Evolutionary conservation across 129 eudicot species (phyloP).

Genomic region (Mikania micrantha): DNA sequence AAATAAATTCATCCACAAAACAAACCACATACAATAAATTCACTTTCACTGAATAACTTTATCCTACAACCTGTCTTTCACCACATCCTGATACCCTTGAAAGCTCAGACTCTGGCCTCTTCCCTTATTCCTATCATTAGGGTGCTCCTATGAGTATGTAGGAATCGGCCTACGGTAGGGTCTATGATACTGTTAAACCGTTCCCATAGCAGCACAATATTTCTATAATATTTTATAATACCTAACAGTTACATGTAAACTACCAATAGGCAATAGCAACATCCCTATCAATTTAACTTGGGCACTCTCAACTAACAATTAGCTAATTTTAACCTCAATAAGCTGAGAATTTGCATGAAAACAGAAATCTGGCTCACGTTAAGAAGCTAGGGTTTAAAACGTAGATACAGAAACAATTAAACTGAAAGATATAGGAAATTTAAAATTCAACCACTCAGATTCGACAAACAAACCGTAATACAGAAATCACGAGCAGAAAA

Average conservation of each 20-base stretch:
- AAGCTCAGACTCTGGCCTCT: too few relatives aligned
- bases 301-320: not conserved
- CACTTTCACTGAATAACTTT: too few relatives aligned
- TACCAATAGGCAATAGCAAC: not conserved
- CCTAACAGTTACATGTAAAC: not conserved
- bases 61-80: too few relatives aligned
- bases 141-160: too few relatives aligned
- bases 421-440: not conserved
- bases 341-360: not conserved
- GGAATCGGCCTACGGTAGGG: too few relatives aligned
- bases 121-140: too few relatives aligned
- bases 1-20: too few relatives aligned
- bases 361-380: not conserved
- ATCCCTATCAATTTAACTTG: constrained; percentile 3
- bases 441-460: not conserved
- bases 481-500: not conserved
- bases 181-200: not conserved
- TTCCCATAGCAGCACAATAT: not conserved
- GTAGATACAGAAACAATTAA: not conserved
- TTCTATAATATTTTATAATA: not conserved
- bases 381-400: constrained; percentile 17
- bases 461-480: too few relatives aligned
- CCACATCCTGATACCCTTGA: too few relatives aligned
- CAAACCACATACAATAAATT: not conserved
- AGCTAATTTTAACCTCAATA: not conserved